Evolutionary conservation across 2,329 filamentous ascomycete genomes (phyloP), one percentile per base, ranked within the genome.

Genomic region (Niveomyces coronatus): DNA sequence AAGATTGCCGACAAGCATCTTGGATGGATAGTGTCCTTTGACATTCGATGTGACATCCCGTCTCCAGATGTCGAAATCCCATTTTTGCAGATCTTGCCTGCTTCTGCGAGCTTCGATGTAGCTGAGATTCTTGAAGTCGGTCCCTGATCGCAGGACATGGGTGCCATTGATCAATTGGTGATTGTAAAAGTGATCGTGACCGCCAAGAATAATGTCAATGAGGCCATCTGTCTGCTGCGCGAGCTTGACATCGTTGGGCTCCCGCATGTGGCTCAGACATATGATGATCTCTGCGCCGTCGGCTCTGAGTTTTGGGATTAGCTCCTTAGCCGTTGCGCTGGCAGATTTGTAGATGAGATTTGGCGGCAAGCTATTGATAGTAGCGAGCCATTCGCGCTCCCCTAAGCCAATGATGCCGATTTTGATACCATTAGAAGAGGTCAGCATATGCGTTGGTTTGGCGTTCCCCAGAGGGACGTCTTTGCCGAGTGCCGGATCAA

Each of bases 61-160:
- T 17, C 85, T 73, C 46, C 70, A 69, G 44, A 94, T 89, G 44
- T 80, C 75, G 48, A 93, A 80, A 46, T 89, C 76, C 86, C 86
- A 94, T 14, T 71, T 70, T 13, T 51, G 53, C 13, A 53, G 45
- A 14, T 53, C 50, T 51, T 64, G 49, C 1, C 55, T 41, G 45
- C 71, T 76, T 16, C 75, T 69, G 48, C 84, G 74, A 2, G 76
- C 82, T 56, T 94, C 85, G 37, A 95, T 72, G 53, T 94, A 94
- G 53, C 84, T 91, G 23, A 94, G 65, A 55, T 95, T 84, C 61
- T 91, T 93, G 62, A 94, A 95, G 56, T 95, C 88, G 14, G 80
- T 85, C 1, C 88, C 87, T 0, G 85, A 93, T 2, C 88, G 76
- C n/a, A 95, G 65, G 3, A 94, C 75, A 51, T 94, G 87, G 0